Percentiles rank a stretch among this genome's conserved stretches.
Evolutionary conservation across 2,329 filamentous ascomycete species (phyloP).

Genomic region (Aureobasidium namibiae): DNA sequence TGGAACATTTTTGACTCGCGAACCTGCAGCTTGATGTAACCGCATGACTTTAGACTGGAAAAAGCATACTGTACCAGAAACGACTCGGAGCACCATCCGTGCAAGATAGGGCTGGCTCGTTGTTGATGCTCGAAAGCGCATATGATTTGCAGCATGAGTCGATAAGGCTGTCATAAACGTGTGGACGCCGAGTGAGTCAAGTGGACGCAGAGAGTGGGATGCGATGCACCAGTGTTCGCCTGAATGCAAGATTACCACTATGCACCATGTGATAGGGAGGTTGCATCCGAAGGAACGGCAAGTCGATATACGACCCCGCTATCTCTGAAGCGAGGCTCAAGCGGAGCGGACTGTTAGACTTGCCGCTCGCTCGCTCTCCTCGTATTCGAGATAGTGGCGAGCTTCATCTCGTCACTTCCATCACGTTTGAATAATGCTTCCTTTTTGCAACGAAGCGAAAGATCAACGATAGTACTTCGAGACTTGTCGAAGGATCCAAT

Average conservation of each 20-base stretch:
- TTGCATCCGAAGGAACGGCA: neutral
- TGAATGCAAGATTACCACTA: neutral
- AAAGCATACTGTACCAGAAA: neutral
- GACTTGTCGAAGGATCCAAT: neutral
- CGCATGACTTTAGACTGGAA: neutral
- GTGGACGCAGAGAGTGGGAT: neutral
- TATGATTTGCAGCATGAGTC: neutral
- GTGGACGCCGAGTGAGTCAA: neutral
- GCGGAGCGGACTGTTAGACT: neutral
- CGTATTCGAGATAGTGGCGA: neutral
- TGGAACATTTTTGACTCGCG: neutral
- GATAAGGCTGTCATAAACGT: neutral
- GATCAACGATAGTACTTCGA: neutral
- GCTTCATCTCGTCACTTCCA: neutral
- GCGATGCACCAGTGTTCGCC: neutral
- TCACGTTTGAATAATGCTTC: neutral
- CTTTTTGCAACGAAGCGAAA: neutral
- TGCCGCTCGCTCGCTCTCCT: too few species aligned
- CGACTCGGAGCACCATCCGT: neutral
- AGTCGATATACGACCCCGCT: neutral
- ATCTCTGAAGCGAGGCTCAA: neutral
- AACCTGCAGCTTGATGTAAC: neutral
- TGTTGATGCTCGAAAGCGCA: neutral
- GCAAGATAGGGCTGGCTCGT: neutral
- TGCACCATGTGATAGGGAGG: neutral